Conservation (phyloP, 768 basidiomycete genomes). For the Panaeolus papilionaceus region DNA sequence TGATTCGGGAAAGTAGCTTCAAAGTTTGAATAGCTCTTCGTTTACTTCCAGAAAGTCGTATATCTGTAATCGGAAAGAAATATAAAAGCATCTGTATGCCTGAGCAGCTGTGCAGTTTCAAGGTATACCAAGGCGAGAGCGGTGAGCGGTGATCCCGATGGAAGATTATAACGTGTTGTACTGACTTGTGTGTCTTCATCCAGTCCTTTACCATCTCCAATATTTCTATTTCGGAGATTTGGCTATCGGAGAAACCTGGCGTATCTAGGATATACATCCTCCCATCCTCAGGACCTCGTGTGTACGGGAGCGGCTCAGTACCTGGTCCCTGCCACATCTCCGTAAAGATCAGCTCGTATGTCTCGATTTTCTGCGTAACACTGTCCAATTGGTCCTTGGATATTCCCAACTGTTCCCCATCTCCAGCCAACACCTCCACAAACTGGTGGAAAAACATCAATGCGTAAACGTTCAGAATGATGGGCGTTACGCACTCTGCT, state of each 20-base stretch:
- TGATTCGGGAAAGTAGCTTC: neutral
- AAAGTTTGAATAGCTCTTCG: neutral
- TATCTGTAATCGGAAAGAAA: neutral
- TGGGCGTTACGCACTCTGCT: neutral
- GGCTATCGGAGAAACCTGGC: conserved; percentile 1
- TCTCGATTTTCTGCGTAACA: neutral
- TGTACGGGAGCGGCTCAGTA: neutral
- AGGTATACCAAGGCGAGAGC: neutral
- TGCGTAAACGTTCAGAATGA: neutral
- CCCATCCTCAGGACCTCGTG: neutral
- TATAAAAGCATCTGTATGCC: neutral
- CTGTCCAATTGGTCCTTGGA: conserved; percentile 1
- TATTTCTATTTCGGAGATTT: neutral
- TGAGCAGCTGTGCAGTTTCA: neutral
- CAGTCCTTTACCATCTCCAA: neutral
- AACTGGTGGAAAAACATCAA: neutral
- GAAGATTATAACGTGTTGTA: neutral
- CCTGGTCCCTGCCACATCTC: neutral
- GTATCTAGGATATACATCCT: neutral
- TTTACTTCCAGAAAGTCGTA: neutral
- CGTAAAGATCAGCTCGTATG: neutral
- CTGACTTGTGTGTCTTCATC: neutral
- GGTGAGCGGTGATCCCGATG: neutral
- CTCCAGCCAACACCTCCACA: neutral
- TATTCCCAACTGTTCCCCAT: neutral